Base-by-base conservation (phyloP, 768 basidiomycete genomes). In the Neoboletus subvelutipes region DNA sequence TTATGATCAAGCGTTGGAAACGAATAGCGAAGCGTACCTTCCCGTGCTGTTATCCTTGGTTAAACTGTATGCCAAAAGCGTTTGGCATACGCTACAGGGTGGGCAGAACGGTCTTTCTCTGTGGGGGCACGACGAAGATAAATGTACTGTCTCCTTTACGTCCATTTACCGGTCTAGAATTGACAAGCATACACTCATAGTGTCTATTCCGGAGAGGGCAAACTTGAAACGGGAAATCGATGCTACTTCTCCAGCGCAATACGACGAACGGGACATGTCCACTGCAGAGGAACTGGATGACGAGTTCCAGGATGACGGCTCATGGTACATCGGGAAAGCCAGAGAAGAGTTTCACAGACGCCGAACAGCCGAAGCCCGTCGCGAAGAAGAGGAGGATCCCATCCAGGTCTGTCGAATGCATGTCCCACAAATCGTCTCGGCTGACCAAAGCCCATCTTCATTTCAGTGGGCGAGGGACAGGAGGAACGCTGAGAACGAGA, bases 1-100 rank as follows among this genome's bases (percentile, higher is more conserved):
- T 69, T 98, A 98, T 70, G 97, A 98, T 70, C 73, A 87, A 52
- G 92, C 94, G 5, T 71, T 91, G 42, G 92, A 95, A 60, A 92
- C 90, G 5, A 95, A 95, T 65, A 68, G 77, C 41, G 94, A 98
- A 66, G 95, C 94, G 0, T 94, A 92, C 67, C 75, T 98, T 24
- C 94, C 96, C 0, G 90, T 97, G 45, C 72, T 83, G 28, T 74
- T 98, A 20, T 94, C 93, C 3, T 76, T 98, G 39, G 74, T 83
- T 50, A 92, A 91, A 68, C 74, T 99, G 29, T 90, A 98, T 68
- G 69, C 83, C 10, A 85, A 87, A 18, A 95, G 92, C 65, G 74
- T 93, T 49, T 95, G 90, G 90, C 83, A 92, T 65, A 89, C 87
- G 11, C 67, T 92, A 10, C 82, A 78, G 67, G 90, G 92, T 26